Evolutionary conservation across 169 alveolate genomes (phyloP).

Genomic region (Cryptosporidium sp.): DNA sequence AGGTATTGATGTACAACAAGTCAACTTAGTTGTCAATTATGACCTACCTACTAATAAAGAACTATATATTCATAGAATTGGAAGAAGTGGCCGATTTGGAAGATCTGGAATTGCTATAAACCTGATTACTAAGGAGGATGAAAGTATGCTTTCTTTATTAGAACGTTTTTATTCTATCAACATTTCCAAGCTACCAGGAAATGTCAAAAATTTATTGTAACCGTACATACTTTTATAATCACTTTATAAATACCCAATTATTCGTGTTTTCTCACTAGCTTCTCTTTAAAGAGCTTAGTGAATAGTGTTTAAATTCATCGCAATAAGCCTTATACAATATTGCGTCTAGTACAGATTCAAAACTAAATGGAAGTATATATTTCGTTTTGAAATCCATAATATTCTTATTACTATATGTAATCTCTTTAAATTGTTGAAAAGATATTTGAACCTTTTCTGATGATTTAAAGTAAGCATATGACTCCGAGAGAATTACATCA

Average conservation of each 20-base stretch:
- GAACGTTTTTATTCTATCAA: constrained; percentile 51
- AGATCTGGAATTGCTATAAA: constrained; percentile 99
- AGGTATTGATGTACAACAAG: constrained; percentile 99
- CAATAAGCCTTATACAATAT: constrained; percentile 12
- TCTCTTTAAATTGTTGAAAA: constrained; percentile 32
- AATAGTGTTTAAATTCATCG: constrained; percentile 9
- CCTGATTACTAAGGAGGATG: constrained; percentile 80
- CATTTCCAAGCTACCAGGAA: constrained; percentile 44
- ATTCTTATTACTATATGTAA: neutral
- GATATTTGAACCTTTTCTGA: neutral
- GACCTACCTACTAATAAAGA: constrained; percentile 98
- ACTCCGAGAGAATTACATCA: constrained; percentile 11
- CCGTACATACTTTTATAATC: neutral
- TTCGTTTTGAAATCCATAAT: neutral
- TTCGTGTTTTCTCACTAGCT: neutral
- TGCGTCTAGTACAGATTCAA: constrained; percentile 20
- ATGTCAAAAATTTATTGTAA: constrained; percentile 14
- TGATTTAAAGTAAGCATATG: neutral
- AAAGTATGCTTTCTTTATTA: constrained; percentile 12
- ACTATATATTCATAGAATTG: constrained; percentile 98
- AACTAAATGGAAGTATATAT: constrained; percentile 15
- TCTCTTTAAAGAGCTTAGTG: neutral
- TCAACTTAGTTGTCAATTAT: constrained; percentile 97
- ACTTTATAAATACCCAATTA: neutral
- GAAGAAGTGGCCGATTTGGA: constrained; percentile 99